Evolutionary conservation across 148 eudicot genomes (phyloP), one percentile per base, ranked within the genome.

Genomic region (Oxyria digyna): DNA sequence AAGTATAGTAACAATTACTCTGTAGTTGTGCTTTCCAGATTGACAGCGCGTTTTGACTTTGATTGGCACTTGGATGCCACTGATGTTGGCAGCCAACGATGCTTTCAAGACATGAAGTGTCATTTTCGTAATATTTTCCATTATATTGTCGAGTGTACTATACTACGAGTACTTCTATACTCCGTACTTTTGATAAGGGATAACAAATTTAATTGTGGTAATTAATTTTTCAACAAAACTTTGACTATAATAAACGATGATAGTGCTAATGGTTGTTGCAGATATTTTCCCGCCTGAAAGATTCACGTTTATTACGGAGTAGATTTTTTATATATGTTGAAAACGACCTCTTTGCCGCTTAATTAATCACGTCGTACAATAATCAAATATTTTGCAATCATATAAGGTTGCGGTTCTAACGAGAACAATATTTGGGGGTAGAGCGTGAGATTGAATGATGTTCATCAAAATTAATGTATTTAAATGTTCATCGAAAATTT

Each of bases 21-120:
- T n/a, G n/a, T n/a, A 57, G 29, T 4, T 57, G 4, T 0, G 35
- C 6, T 29, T 59, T 55, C 3, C 1, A 26, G 62, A 55, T 55
- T 55, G 33, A 55, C 55, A 49, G 27, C 55, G 55, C 55, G 62
- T 52, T 52, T 52, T 52, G 62, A 52, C 65, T 59, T 59, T 59
- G 37, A 29, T 59, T 59, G 37, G 65, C 41, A 38, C 38, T 35
- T 35, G 37, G 2, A 33, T 2, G 37, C 37, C 65, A 59, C 20
- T 59, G 37, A 31, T 26, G 37, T 59, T 26, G 65, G 37, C 18
- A 13, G 4, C 18, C 64, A 15, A 26, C 64, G 11, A 18, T 27
- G 65, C 65, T 29, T 59, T 59, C 31, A 4, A 59, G 65, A 59
- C 31, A 8, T 38, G 37, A 59, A 29, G 4, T 14, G 20, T 59